Conservation (phyloP, 2,329 filamentous ascomycete genomes). For the Scedosporium minutisporum region DNA sequence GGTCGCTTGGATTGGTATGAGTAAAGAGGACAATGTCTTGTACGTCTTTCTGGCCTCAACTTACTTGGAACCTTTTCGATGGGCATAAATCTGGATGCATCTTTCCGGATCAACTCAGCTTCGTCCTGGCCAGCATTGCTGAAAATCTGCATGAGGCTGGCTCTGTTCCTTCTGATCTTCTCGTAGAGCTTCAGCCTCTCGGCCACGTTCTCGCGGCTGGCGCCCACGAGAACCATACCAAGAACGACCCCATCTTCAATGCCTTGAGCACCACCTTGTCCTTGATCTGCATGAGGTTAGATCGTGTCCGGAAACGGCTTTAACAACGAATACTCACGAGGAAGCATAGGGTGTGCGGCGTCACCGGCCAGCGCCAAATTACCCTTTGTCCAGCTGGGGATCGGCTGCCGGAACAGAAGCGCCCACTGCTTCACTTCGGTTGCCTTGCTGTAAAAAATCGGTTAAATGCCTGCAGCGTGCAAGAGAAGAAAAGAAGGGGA, state of each 20-base stretch:
- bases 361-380: constrained; percentile 24
- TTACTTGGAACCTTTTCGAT: no score
- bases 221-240: constrained; percentile 18
- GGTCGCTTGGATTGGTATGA: no score
- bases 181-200: constrained; percentile 16
- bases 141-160: constrained; percentile 27
- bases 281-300: constrained; percentile 21
- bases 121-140: constrained; percentile 26
- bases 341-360: constrained; percentile 10
- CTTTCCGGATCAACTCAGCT: constrained; percentile 15
- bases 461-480: neutral
- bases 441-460: constrained; percentile 19
- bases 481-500: no score
- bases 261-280: constrained; percentile 25
- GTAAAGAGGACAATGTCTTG: no score
- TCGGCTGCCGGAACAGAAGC: constrained; percentile 22
- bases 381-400: constrained; percentile 21
- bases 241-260: constrained; percentile 27
- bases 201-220: constrained; percentile 13
- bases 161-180: constrained; percentile 16
- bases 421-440: constrained; percentile 25
- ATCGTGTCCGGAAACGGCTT: no score
- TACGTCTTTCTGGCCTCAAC: no score
- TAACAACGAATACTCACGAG: no score
- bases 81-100: no score